Conservation (phyloP, 441 rosid genomes). For the Populus hybrid region DNA sequence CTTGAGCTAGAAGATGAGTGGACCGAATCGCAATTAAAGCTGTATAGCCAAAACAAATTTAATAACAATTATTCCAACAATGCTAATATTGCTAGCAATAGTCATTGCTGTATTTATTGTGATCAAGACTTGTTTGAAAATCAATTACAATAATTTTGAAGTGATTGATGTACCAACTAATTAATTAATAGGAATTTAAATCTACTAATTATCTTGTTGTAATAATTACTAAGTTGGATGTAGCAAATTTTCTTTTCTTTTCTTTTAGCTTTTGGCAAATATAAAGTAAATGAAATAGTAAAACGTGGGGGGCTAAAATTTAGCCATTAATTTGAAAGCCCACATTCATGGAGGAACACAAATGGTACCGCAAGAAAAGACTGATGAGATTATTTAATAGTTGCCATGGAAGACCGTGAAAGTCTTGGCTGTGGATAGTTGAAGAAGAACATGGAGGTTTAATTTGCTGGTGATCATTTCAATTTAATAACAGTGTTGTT, state of each 20-base stretch:
- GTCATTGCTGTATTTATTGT: not conserved
- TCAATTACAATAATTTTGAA: not conserved
- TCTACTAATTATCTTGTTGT: too few species aligned
- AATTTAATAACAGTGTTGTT: too few species aligned
- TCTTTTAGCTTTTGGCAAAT: too few species aligned
- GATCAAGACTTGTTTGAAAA: not conserved
- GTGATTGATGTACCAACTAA: not conserved
- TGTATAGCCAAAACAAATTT: too few species aligned
- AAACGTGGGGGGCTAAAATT: not conserved
- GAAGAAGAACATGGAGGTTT: constrained; percentile 11
- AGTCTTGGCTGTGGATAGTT: not conserved
- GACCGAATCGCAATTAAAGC: too few species aligned
- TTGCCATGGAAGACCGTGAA: constrained; percentile 24
- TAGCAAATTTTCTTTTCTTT: not conserved
- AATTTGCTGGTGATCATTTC: too few species aligned
- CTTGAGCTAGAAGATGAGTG: too few species aligned
- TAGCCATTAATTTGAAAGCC: not conserved
- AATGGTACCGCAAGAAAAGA: not conserved
- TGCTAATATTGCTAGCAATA: too few species aligned
- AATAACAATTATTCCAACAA: too few species aligned
- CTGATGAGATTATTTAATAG: not conserved
- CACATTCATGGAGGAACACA: not conserved
- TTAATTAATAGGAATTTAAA: not conserved
- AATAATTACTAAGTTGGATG: too few species aligned
- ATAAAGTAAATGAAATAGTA: too few species aligned